Conservation (phyloP, 2,329 filamentous ascomycete genomes). For the Rasamsonia emersonii region DNA sequence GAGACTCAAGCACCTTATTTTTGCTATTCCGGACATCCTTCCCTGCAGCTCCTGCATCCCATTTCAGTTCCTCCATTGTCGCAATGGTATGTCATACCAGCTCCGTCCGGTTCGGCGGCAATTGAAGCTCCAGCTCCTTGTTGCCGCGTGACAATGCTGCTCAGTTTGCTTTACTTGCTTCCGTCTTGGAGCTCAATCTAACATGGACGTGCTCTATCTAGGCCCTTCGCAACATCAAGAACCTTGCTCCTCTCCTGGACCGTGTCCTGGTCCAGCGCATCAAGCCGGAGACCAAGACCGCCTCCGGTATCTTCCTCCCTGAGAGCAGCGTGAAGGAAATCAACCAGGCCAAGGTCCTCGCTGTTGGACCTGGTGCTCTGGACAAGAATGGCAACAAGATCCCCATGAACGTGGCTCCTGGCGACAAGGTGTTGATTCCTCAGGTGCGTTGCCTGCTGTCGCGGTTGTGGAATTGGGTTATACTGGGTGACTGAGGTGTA, state of each 20-base stretch:
- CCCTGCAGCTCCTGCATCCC: slow-evolving; percentile 3
- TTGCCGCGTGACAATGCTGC: neutral
- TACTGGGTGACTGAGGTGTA: too few species aligned
- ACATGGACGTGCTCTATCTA: slow-evolving; percentile 2
- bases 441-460: slow-evolving; percentile 52
- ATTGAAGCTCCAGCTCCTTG: slow-evolving; percentile 3
- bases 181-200: neutral
- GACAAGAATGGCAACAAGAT: slow-evolving; percentile 86
- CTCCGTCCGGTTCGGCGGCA: too few species aligned
- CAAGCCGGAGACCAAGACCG: slow-evolving; percentile 95
- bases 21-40: slow-evolving; percentile 8
- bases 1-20: too few species aligned
- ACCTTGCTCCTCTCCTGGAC: slow-evolving; percentile 91
- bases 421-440: slow-evolving; percentile 92
- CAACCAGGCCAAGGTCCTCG: slow-evolving; percentile 93
- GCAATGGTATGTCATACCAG: slow-evolving; percentile 8
- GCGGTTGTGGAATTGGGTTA: neutral
- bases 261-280: slow-evolving; percentile 95
- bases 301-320: slow-evolving; percentile 93
- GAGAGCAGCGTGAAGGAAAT: slow-evolving; percentile 96
- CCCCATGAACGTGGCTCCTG: slow-evolving; percentile 69
- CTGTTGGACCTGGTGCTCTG: slow-evolving; percentile 80
- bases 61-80: slow-evolving; percentile 2
- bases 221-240: slow-evolving; percentile 89
- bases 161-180: slow-evolving; percentile 1